Conservation (phyloP, 169 alveolate genomes). For the Plasmodium berghei region DNA sequence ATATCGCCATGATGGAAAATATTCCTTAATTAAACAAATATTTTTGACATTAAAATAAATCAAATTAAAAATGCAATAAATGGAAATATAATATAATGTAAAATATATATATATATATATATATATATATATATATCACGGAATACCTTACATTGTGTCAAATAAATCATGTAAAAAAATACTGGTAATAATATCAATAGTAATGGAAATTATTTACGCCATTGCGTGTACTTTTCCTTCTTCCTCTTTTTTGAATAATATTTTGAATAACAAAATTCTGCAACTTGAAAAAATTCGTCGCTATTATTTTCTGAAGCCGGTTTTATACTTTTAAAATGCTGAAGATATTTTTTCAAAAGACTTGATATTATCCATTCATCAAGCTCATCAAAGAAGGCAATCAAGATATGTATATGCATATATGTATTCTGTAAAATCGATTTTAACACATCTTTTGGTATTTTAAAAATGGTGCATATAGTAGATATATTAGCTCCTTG, state of each 20-base stretch:
- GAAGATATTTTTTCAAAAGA: slow-evolving; percentile 32
- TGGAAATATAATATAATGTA: too few relatives aligned
- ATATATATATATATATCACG: too few relatives aligned
- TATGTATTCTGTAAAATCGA: slow-evolving; percentile 44
- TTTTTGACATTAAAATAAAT: too few relatives aligned
- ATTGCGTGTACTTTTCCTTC: neutral
- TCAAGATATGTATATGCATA: slow-evolving; percentile 39
- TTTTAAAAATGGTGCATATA: slow-evolving; percentile 33
- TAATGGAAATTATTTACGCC: too few relatives aligned
- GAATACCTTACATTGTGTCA: too few relatives aligned
- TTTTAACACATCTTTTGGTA: slow-evolving; percentile 42
- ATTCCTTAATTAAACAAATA: too few relatives aligned
- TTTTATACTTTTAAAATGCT: slow-evolving; percentile 6
- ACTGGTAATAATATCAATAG: too few relatives aligned
- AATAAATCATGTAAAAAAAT: too few relatives aligned
- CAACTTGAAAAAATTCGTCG: neutral
- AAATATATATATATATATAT: too few relatives aligned
- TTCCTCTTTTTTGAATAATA: neutral
- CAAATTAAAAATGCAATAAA: too few relatives aligned
- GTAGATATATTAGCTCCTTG: neutral
- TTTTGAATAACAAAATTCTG: neutral
- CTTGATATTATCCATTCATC: slow-evolving; percentile 56
- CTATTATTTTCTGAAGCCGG: neutral
- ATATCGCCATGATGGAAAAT: too few relatives aligned
- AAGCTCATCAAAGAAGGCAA: slow-evolving; percentile 33